Conservation (phyloP, 257 asterid species). For the Perilla frutescens region DNA sequence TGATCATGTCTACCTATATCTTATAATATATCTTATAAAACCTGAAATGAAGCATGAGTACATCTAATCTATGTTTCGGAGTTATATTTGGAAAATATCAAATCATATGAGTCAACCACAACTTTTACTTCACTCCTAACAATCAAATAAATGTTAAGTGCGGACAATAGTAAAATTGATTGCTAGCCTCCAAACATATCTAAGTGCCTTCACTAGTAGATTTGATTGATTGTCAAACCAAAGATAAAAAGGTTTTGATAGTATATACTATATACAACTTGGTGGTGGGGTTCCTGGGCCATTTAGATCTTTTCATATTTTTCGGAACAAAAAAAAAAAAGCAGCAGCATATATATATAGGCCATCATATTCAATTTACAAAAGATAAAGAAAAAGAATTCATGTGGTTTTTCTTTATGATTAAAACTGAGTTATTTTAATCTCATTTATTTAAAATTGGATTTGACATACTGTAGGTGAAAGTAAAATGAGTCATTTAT, state of each 20-base stretch:
- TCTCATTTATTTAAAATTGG: too few relatives aligned
- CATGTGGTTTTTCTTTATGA: too few relatives aligned
- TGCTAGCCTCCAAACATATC: conserved; percentile 14
- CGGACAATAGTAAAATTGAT: conserved; percentile 13
- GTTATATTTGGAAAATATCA: conserved; percentile 5
- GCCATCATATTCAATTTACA: too few relatives aligned
- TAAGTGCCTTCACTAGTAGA: conserved; percentile 5
- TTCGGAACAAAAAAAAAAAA: not conserved
- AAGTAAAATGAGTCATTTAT: too few relatives aligned
- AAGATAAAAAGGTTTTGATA: conserved; percentile 7
- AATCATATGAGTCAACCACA: conserved; percentile 1
- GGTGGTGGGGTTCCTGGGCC: not conserved
- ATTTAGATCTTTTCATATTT: not conserved
- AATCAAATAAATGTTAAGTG: conserved; percentile 4
- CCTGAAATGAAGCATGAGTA: not conserved
- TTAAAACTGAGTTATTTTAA: too few relatives aligned
- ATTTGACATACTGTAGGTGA: too few relatives aligned
- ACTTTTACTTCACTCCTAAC: conserved; percentile 4
- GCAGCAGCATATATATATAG: too few relatives aligned
- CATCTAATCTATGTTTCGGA: not conserved
- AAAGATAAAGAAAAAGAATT: too few relatives aligned
- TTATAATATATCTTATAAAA: not conserved
- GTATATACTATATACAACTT: not conserved
- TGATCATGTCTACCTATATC: conserved; percentile 28
- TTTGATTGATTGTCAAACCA: conserved; percentile 29